Base-by-base conservation (phyloP, 164 flowering plant genomes). In the Kingdonia uniflora region DNA sequence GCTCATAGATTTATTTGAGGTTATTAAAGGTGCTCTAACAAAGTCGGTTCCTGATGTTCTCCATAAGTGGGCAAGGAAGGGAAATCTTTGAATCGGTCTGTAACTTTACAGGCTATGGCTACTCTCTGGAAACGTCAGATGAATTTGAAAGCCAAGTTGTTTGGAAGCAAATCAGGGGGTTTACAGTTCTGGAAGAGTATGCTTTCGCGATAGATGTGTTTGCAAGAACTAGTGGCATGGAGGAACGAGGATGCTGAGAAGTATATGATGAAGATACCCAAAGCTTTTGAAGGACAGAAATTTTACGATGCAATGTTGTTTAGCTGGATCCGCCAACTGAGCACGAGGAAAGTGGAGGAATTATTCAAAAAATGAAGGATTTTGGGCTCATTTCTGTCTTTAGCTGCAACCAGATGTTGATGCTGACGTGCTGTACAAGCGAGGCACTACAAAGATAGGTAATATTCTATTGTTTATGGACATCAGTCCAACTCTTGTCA, bases 351-450 rank as follows among this genome's bases (percentile, higher is more conserved):
- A 72, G 77, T 95, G n/a, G 87, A 85, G 60, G 80, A 71, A 52
- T 52, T 79, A 6, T 87, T 85, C 69, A 82, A 80, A 85, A 76
- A 68, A 91, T 91, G 88, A 85, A 62, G 67, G 80, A 78, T 39
- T 54, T 80, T 37, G 77, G 62, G 16, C 78, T 85, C 51, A 6
- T 80, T 7, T 64, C 91, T 0, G 19, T 77, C 51, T 87, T 84
- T 70, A 52, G 85, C 53, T 87, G 81, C 73, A 78, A 87, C 59
- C 94, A 80, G 68, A 57, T 91, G 71, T 77, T 91, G 20, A 64
- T 87, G n/a, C 75, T 91, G 37, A n/a, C n/a, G n/a, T n/a, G n/a
- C n/a, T n/a, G n/a, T 91, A 91, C 66, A 81, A 76, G 77, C 80
- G 75, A 63, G 11, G 50, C 25, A 80, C 81, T 71, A 79, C 79